Base-by-base conservation (phyloP, 2,329 filamentous ascomycete genomes). In the Chaetomium sp. region DNA sequence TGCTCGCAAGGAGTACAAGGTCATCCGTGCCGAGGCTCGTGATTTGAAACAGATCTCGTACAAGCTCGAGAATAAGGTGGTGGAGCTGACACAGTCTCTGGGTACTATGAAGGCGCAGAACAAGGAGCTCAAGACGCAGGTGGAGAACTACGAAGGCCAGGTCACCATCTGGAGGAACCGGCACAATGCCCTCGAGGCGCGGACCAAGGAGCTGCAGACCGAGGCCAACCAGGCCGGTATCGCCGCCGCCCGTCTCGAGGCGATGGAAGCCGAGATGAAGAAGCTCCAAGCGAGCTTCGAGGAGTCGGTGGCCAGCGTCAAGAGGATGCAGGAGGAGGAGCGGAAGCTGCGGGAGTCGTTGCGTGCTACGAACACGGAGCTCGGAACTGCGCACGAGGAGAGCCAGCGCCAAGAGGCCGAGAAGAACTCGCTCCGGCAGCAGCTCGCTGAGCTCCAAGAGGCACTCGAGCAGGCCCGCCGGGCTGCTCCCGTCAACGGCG, bases 11-110 rank as follows among this genome's bases (percentile, higher is more conserved):
- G 88, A 87, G 57, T 99, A 99, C 84, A 98, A 97, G 86, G 87
- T 83, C 72, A 81, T 96, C 67, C 92, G 95, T 71, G 93, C 97
- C 78, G 95, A 99, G 79, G 95, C 95, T 70, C 91, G 95, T 75
- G 96, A 99, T 81, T 86, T 99, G 77, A 98, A 98, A 84, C 94
- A 98, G 79, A 99, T 99, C 72, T 98, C 95, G 2, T 99, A 99
- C 84, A 98, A 97, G 83, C 83, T 99, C 72, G 95, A 99, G 78
- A 98, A 99, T 85, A 99, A 99, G 87, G 95, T 99, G 68, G 92
- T 99, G 68, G 95, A 99, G 81, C 85, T 99, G 74, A 99, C 95
- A 1, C 95, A 99, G 78, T 92, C 90, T 57, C 80, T 99, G 72
- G 93, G 95, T 70, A 89, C 92, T 10, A 90, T 97, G 85, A 97